A percentile compares a stretch with the other conserved stretches of the same genome.
These are phyloP conservation scores for Diaporthe eres DNA, from an alignment of 2,329 filamentous ascomycete species.

Conservation along the genomic window DNA sequence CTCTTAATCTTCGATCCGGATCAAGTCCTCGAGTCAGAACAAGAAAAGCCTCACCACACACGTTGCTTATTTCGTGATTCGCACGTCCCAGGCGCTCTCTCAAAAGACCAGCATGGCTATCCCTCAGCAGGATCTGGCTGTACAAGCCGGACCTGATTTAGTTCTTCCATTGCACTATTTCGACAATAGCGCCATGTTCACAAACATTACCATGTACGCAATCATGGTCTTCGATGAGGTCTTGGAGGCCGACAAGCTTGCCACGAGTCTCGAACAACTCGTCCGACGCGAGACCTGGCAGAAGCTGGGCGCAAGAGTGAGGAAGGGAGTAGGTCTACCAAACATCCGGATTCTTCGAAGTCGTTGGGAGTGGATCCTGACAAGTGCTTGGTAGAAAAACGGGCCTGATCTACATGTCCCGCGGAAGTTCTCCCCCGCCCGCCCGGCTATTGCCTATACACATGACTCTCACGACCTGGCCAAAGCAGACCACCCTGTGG, in stretches of 20 bases:
- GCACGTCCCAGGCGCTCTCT: neutral
- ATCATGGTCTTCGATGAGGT: conserved; percentile 45
- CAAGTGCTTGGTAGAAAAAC: conserved; percentile 1
- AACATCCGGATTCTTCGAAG: neutral
- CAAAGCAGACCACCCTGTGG: conserved; percentile 53
- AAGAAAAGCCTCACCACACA: neutral
- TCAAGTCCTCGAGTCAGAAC: neutral
- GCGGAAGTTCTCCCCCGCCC: conserved; percentile 49
- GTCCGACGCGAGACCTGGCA: conserved; percentile 46
- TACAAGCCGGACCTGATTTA: conserved; percentile 25
- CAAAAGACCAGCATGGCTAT: neutral
- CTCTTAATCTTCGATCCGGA: neutral
- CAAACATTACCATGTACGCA: conserved; percentile 45
- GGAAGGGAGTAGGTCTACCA: conserved; percentile 33
- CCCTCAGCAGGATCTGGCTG: neutral
- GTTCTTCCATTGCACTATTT: conserved; percentile 46
- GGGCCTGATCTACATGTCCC: conserved; percentile 19
- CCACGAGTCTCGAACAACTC: conserved; percentile 44
- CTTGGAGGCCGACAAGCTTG: conserved; percentile 45
- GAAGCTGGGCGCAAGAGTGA: conserved; percentile 45
- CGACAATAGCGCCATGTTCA: conserved; percentile 44
- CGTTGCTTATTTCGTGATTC: no score
- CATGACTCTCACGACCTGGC: conserved; percentile 49
- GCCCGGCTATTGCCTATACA: conserved; percentile 54
- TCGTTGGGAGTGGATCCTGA: neutral